phyloP scores from a whole-genome alignment of 2,329 filamentous ascomycete genomes.

The Chaetomium olivaceum region DNA sequence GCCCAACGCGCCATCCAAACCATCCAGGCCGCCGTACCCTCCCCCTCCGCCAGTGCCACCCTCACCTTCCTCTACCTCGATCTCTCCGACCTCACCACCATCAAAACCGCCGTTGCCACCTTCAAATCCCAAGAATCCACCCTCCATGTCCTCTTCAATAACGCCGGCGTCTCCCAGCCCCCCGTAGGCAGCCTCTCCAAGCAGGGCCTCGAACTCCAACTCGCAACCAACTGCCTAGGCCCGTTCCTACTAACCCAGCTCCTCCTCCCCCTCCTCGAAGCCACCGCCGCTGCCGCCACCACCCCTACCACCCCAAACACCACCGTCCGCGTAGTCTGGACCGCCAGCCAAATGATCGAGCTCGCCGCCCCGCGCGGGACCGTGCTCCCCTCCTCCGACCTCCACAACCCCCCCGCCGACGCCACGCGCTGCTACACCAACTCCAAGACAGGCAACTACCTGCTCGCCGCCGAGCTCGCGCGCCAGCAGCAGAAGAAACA shows the following conservation, averaged over 20 bases:
- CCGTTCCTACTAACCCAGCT: slow-evolving; percentile 33
- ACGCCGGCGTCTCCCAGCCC: slow-evolving; percentile 42
- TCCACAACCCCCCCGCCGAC: slow-evolving; percentile 22
- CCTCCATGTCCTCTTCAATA: slow-evolving; percentile 43
- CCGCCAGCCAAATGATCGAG: slow-evolving; percentile 27
- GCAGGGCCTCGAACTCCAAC: slow-evolving; percentile 33
- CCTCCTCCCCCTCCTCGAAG: slow-evolving; percentile 29
- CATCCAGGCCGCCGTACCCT: slow-evolving; percentile 39
- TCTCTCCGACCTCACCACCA: slow-evolving; percentile 36
- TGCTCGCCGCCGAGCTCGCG: slow-evolving; percentile 29
- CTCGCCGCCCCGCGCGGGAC: slow-evolving; percentile 16
- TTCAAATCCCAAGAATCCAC: slow-evolving; percentile 37
- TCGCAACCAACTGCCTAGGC: slow-evolving; percentile 33
- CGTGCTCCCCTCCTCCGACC: slow-evolving; percentile 24
- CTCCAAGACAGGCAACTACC: slow-evolving; percentile 30
- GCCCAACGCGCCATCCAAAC: slow-evolving; percentile 43
- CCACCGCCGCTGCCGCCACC: slow-evolving; percentile 15
- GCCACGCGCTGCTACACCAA: slow-evolving; percentile 28
- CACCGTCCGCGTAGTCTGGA: slow-evolving; percentile 31
- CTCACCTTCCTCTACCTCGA: slow-evolving; percentile 47
- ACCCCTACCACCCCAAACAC: neutral
- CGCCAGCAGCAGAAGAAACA: slow-evolving; percentile 7
- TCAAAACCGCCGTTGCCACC: slow-evolving; percentile 34
- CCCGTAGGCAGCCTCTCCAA: slow-evolving; percentile 35
- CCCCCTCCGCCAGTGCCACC: slow-evolving; percentile 33